Evolutionary conservation across 1,139 yeast genomes (phyloP).

Genomic region (Pichia sp.): DNA sequence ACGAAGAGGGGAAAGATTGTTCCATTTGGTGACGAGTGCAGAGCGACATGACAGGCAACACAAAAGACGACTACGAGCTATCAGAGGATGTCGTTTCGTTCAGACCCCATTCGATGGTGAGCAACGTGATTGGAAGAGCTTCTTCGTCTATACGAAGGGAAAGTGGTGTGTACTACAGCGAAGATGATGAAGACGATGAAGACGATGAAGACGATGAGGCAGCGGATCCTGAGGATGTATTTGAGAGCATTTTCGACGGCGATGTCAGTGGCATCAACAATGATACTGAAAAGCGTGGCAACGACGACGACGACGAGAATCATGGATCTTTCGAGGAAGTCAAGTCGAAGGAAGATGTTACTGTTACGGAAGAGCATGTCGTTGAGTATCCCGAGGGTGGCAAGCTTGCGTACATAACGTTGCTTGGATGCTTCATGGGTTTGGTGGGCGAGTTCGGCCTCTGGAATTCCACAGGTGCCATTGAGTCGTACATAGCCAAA

Average conservation of each 20-base stretch:
- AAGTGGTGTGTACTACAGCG: neutral
- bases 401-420: constrained; percentile 47
- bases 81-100: constrained; percentile 11
- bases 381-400: constrained; percentile 61
- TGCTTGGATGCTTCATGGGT: constrained; percentile 62
- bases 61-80: constrained; percentile 3
- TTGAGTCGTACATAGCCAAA: constrained; percentile 57
- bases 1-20: neutral
- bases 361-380: constrained; percentile 16
- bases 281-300: neutral
- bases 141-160: neutral
- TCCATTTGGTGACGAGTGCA: neutral
- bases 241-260: neutral
- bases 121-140: neutral
- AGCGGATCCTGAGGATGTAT: neutral
- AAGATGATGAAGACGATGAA: neutral
- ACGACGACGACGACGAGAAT: neutral
- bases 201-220: neutral
- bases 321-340: neutral
- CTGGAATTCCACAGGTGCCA: constrained; percentile 64
- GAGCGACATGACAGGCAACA: neutral
- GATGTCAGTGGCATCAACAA: neutral
- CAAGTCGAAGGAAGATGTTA: neutral
- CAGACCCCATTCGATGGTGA: constrained; percentile 10
- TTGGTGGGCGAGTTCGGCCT: constrained; percentile 60